Conservation (phyloP, 768 basidiomycete genomes). For the Tulasnella sp. region DNA sequence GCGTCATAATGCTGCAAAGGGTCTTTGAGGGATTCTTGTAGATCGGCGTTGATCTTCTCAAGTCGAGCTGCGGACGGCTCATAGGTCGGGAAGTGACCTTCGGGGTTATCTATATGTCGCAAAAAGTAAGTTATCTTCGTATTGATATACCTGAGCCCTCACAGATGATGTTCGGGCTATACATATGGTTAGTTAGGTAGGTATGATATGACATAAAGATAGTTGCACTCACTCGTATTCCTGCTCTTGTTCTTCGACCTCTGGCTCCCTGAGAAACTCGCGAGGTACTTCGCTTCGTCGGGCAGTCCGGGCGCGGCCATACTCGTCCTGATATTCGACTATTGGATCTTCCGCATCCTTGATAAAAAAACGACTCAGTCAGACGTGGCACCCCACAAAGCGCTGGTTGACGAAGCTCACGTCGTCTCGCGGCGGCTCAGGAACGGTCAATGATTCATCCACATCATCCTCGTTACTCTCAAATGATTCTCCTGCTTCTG, state of each 20-base stretch:
- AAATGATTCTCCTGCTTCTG: neutral
- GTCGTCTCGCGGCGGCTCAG: slow-evolving; percentile 36
- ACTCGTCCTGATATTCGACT: slow-evolving; percentile 80
- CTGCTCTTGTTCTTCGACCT: slow-evolving; percentile 38
- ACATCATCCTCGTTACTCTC: slow-evolving; percentile 35
- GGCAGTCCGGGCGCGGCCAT: slow-evolving; percentile 62
- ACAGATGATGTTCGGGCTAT: slow-evolving; percentile 51
- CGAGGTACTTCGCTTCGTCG: slow-evolving; percentile 69
- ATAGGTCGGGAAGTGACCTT: slow-evolving; percentile 79
- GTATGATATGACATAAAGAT: neutral
- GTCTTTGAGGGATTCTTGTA: slow-evolving; percentile 62
- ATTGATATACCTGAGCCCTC: slow-evolving; percentile 12
- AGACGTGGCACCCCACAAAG: neutral
- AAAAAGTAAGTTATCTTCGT: neutral
- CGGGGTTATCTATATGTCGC: slow-evolving; percentile 54
- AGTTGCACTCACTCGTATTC: slow-evolving; percentile 45
- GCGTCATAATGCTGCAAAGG: slow-evolving; percentile 75
- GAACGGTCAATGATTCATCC: slow-evolving; percentile 64
- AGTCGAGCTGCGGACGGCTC: slow-evolving; percentile 72
- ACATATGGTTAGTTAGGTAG: slow-evolving; percentile 12
- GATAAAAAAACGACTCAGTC: neutral
- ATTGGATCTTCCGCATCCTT: slow-evolving; percentile 47
- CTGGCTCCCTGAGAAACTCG: slow-evolving; percentile 27
- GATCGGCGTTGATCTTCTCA: slow-evolving; percentile 59
- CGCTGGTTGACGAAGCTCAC: slow-evolving; percentile 33